Evolutionary conservation across 805 yeast species (phyloP).

Genomic region (Candida silvicultrix): DNA sequence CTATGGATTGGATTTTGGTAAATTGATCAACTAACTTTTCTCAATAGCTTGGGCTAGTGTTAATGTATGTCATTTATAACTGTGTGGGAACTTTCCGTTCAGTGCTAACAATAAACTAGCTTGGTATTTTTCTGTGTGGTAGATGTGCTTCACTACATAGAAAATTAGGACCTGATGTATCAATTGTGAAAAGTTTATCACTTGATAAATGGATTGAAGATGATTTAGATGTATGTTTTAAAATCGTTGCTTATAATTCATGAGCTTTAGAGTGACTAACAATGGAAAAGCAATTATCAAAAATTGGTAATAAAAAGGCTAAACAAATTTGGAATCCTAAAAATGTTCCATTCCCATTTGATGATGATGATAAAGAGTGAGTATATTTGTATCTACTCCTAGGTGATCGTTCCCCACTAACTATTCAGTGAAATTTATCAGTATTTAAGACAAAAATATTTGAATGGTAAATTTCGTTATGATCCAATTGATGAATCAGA

Average conservation of each 20-base stretch:
- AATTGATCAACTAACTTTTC: slow-evolving; percentile 2
- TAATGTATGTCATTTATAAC: slow-evolving; percentile 12
- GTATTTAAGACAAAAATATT: slow-evolving; percentile 62
- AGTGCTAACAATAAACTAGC: no score
- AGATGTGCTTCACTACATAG: slow-evolving; percentile 79
- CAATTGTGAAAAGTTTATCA: slow-evolving; percentile 66
- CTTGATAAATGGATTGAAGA: slow-evolving; percentile 61
- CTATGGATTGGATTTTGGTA: slow-evolving; percentile 8
- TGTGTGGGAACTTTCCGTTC: slow-evolving; percentile 10
- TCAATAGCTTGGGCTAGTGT: slow-evolving; percentile 26
- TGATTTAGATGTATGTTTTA: slow-evolving; percentile 42
- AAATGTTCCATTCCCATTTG: slow-evolving; percentile 63
- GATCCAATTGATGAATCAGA: slow-evolving; percentile 24
- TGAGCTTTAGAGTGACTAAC: no score
- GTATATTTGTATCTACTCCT: no score
- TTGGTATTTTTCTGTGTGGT: slow-evolving; percentile 77
- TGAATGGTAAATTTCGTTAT: slow-evolving; percentile 47
- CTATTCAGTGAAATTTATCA: slow-evolving; percentile 45
- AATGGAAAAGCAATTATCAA: slow-evolving; percentile 10
- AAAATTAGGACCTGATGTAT: slow-evolving; percentile 52
- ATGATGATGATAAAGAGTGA: slow-evolving; percentile 58
- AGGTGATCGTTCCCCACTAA: no score
- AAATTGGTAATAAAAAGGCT: slow-evolving; percentile 59
- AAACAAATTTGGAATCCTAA: slow-evolving; percentile 62
- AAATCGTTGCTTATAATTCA: no score